Conservation (phyloP, 2,329 filamentous ascomycete genomes). For the Ceratocystiopsis sp. region DNA sequence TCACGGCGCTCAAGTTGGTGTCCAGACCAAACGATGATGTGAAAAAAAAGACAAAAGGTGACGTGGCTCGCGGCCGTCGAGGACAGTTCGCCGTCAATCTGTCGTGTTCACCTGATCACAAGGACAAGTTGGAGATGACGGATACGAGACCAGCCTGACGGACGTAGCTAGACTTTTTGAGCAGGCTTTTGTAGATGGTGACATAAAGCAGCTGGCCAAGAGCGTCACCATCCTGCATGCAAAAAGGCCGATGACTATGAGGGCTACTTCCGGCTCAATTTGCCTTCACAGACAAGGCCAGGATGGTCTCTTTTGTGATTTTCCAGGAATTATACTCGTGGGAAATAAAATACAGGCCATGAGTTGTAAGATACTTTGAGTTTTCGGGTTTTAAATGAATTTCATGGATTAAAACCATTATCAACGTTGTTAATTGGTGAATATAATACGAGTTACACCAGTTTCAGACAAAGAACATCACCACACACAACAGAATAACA, state of each 20-base stretch:
- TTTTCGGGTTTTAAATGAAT: too few relatives aligned
- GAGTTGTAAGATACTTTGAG: too few relatives aligned
- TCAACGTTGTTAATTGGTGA: too few relatives aligned
- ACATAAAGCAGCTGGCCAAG: slow-evolving; percentile 59
- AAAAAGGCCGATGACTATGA: too few relatives aligned
- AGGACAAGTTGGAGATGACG: slow-evolving; percentile 82
- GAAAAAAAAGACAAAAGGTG: slow-evolving; percentile 93
- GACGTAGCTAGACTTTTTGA: slow-evolving; percentile 57
- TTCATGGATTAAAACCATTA: too few relatives aligned
- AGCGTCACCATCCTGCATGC: slow-evolving; percentile 90
- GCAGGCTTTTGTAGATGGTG: slow-evolving; percentile 63
- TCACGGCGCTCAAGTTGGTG: slow-evolving; percentile 60
- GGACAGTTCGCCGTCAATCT: slow-evolving; percentile 60
- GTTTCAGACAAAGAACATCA: too few relatives aligned
- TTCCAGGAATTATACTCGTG: slow-evolving; percentile 32
- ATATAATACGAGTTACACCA: too few relatives aligned
- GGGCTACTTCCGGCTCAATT: slow-evolving; percentile 80
- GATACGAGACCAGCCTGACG: slow-evolving; percentile 77
- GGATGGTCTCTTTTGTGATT: slow-evolving; percentile 39
- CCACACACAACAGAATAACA: too few relatives aligned
- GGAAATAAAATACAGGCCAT: too few relatives aligned
- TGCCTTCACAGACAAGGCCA: slow-evolving; percentile 30
- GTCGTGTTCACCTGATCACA: slow-evolving; percentile 90
- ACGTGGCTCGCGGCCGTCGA: slow-evolving; percentile 76
- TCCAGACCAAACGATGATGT: slow-evolving; percentile 83